Evolutionary conservation across 1,139 yeast genomes (phyloP).

Genomic region (Debaryomyces psychrophilus): DNA sequence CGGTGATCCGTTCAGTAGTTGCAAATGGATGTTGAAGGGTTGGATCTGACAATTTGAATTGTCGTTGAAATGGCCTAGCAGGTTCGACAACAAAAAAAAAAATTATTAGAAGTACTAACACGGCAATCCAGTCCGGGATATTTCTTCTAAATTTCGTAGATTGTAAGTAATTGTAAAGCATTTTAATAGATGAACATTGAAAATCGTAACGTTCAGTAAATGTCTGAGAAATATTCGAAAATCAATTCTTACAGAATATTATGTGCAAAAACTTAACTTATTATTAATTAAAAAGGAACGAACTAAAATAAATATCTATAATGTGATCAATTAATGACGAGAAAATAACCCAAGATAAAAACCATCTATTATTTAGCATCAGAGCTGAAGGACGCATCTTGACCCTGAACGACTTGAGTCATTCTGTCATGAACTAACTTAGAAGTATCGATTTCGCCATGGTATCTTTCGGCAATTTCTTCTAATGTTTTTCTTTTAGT

Average conservation of each 20-base stretch:
- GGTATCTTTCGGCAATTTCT: slow-evolving; percentile 74
- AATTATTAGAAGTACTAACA: slow-evolving; percentile 28
- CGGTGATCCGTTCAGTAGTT: slow-evolving; percentile 44
- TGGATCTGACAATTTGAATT: slow-evolving; percentile 38
- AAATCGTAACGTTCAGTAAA: neutral
- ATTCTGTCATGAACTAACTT: slow-evolving; percentile 42
- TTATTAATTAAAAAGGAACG: neutral
- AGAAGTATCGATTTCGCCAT: slow-evolving; percentile 68
- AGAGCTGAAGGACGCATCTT: slow-evolving; percentile 35
- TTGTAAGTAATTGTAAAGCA: slow-evolving; percentile 9
- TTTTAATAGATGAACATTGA: neutral
- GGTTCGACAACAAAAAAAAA: slow-evolving; percentile 42
- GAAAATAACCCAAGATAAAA: neutral
- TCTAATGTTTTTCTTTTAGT: slow-evolving; percentile 89
- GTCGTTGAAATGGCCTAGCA: slow-evolving; percentile 41
- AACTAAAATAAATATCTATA: slow-evolving; percentile 2
- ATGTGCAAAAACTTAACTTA: neutral
- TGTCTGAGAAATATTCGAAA: neutral
- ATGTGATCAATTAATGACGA: neutral
- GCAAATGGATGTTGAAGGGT: slow-evolving; percentile 52
- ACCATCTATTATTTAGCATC: slow-evolving; percentile 19
- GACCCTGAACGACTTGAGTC: slow-evolving; percentile 18
- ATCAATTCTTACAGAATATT: neutral
- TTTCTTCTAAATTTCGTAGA: slow-evolving; percentile 19
- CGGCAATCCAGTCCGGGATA: slow-evolving; percentile 40